Evolutionary conservation across 768 basidiomycete genomes (phyloP), one percentile per base, ranked within the genome.

Genomic region (Russula dissimulans): DNA sequence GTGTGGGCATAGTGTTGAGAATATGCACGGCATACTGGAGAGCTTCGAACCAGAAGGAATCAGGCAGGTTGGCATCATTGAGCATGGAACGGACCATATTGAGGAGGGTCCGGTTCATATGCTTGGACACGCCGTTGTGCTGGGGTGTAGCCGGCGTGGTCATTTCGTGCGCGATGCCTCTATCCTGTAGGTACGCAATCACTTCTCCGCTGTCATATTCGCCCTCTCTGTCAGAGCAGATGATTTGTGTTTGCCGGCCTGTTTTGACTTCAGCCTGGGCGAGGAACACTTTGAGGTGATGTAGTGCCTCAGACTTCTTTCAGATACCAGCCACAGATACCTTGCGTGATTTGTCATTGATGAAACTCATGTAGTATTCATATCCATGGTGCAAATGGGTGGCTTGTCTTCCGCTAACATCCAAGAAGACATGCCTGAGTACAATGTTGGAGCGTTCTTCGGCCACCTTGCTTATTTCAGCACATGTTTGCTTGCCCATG

Each of bases 141-240:
- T 50, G 41, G 0, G 52, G 36, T 7, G 52, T 56, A 9, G 38
- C 22, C 0, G 45, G 45, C 6, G 29, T 43, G 4, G 39, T 54
- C 3, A 54, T 10, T 4, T 53, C 39, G 39, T 66, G 59, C 7
- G 45, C 38, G 26, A 70, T 68, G 0, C 66, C 64, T 18, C 65
- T 61, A 3, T 34, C 54, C 3, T 34, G 5, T 0, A 68, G 55
- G 57, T 59, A 69, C 1, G n/a, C 36, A 0, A 15, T 41, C 62
- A 60, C 8, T 29, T 51, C 5, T 9, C 45, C 9, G 26, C 56
- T 2, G 10, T 56, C 34, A 42, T 67, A 73, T 62, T 74, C 68
- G 0, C 67, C 64, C 8, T 71, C 68, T 36, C 65, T 62, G 54
- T 74, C 66, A 5, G 44, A 56, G 11, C 60, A 59, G 3, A 72